A percentile compares a stretch with the other conserved stretches of the same genome.
Conservation (phyloP, 2,329 filamentous ascomycete genomes). For the Aspergillus ruber region DNA sequence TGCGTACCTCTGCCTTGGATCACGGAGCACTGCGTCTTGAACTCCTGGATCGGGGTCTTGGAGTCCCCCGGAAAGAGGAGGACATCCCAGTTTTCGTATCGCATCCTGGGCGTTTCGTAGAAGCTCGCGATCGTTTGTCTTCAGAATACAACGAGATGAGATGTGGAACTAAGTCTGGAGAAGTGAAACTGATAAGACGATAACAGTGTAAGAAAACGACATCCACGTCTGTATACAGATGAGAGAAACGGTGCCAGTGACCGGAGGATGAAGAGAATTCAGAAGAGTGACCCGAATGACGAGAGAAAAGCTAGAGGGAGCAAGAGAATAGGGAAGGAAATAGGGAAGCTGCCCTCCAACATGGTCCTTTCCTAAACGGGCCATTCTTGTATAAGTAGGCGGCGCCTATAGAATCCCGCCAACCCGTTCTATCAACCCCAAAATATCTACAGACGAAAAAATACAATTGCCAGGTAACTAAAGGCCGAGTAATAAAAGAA, state of each 20-base stretch:
- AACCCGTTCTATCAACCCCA: too few relatives aligned
- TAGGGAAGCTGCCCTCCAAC: neutral
- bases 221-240: neutral
- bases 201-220: conserved; percentile 12
- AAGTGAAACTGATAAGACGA: conserved; percentile 10
- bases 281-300: neutral
- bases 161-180: conserved; percentile 11
- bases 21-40: conserved; percentile 70
- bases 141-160: conserved; percentile 25
- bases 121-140: conserved; percentile 13
- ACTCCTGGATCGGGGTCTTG: conserved; percentile 71
- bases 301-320: conserved; percentile 3
- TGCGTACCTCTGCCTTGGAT: conserved; percentile 45
- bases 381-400: neutral
- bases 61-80: conserved; percentile 67
- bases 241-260: neutral
- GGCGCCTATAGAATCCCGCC: too few relatives aligned
- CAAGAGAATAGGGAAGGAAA: neutral
- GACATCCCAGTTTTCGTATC: conserved; percentile 81
- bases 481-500: conserved; percentile 5
- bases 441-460: neutral
- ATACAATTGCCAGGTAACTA: neutral
- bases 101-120: conserved; percentile 50
- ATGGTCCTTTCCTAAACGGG: neutral
- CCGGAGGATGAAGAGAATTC: neutral